phyloP scores from a whole-genome alignment of 208 protist species.

The Leishmania braziliensis region DNA sequence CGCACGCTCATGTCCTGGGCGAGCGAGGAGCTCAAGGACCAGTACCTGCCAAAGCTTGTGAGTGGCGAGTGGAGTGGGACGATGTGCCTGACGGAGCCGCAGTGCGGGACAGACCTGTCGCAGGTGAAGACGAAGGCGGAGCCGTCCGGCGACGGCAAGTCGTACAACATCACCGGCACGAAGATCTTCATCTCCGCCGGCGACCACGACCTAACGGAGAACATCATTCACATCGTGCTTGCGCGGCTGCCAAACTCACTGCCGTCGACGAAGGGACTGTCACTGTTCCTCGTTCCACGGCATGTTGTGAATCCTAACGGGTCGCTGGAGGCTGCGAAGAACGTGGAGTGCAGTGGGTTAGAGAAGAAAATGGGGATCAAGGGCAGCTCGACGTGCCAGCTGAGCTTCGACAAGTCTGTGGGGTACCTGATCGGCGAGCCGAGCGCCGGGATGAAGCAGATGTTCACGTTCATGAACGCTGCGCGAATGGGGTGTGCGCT shows the following conservation, averaged over 20 bases:
- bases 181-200: slow-evolving; percentile 93
- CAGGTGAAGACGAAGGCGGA: slow-evolving; percentile 86
- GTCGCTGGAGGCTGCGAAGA: slow-evolving; percentile 56
- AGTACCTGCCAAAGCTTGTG: slow-evolving; percentile 78
- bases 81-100: slow-evolving; percentile 93
- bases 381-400: slow-evolving; percentile 72
- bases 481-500: slow-evolving; percentile 79
- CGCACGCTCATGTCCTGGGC: slow-evolving; percentile 69
- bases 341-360: slow-evolving; percentile 65
- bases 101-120: slow-evolving; percentile 83
- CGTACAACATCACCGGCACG: slow-evolving; percentile 85
- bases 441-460: slow-evolving; percentile 84
- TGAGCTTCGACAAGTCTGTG: slow-evolving; percentile 82
- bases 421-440: slow-evolving; percentile 88
- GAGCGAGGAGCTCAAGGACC: slow-evolving; percentile 78
- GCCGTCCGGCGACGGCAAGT: slow-evolving; percentile 58
- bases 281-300: slow-evolving; percentile 92
- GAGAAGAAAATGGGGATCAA: slow-evolving; percentile 93
- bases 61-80: slow-evolving; percentile 82
- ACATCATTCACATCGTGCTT: slow-evolving; percentile 89
- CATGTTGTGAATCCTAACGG: slow-evolving; percentile 71
- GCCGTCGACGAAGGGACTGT: slow-evolving; percentile 83
- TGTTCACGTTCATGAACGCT: slow-evolving; percentile 93
- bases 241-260: slow-evolving; percentile 68
- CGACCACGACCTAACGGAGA: slow-evolving; percentile 88